phyloP scores from a whole-genome alignment of 169 alveolate genomes.

The Eimeria praecox region DNA sequence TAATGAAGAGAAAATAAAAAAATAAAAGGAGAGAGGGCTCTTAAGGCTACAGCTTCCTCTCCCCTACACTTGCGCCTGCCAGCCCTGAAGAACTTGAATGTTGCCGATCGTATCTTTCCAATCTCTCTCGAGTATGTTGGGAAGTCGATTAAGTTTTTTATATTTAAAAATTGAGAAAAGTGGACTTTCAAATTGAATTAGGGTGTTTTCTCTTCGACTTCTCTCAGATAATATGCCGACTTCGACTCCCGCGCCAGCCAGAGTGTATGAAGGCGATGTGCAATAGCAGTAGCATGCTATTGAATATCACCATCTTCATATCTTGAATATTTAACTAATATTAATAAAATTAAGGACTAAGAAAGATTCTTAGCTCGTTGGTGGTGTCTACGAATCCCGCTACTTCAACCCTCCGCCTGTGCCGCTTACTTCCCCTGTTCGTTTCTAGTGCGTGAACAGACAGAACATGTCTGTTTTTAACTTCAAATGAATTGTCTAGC shows the following conservation, averaged over 20 bases:
- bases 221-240: too few relatives aligned
- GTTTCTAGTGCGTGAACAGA: background rate
- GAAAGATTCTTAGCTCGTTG: background rate
- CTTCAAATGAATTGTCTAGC: background rate
- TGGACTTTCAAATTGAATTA: background rate
- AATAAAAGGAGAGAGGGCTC: background rate
- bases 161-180: background rate
- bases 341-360: background rate
- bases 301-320: background rate
- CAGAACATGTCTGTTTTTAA: background rate
- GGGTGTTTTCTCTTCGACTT: background rate
- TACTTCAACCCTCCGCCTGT: too few relatives aligned
- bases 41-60: background rate
- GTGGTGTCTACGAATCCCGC: too few relatives aligned
- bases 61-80: background rate
- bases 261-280: too few relatives aligned
- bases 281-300: background rate
- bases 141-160: background rate
- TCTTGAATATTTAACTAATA: background rate
- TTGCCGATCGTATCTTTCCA: background rate
- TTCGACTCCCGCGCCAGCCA: too few relatives aligned
- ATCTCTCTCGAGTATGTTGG: background rate
- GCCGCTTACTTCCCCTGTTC: background rate
- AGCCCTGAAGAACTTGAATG: background rate
- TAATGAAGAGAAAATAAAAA: background rate